phyloP scores from a whole-genome alignment of 129 eudicot species.

The Apium graveolens region DNA sequence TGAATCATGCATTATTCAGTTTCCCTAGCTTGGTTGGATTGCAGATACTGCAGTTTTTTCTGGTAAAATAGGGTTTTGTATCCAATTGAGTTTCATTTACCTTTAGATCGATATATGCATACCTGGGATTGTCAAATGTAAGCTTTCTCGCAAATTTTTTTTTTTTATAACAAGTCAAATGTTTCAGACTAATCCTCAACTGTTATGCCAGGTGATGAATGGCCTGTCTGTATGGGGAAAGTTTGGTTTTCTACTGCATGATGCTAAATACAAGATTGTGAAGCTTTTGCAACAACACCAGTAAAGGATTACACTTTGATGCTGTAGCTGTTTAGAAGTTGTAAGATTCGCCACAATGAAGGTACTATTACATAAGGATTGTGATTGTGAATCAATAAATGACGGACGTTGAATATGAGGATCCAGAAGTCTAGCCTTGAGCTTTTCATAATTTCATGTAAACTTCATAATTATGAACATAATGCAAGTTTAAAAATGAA shows the following conservation, averaged over 20 bases:
- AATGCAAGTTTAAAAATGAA: conserved; percentile 11
- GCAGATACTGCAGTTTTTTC: conserved; percentile 43
- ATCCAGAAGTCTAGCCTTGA: conserved; percentile 44
- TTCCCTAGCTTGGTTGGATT: neutral
- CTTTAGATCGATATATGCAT: conserved; percentile 36
- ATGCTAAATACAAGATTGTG: neutral
- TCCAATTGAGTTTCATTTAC: conserved; percentile 41
- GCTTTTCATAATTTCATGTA: conserved; percentile 39
- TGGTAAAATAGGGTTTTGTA: conserved; percentile 50
- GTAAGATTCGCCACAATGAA: neutral
- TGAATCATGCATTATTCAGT: conserved; percentile 25
- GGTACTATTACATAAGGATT: neutral
- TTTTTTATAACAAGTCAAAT: conserved; percentile 34
- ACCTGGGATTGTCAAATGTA: conserved; percentile 28
- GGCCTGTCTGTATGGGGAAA: conserved; percentile 5
- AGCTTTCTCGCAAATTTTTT: conserved; percentile 22
- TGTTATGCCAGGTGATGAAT: conserved; percentile 52
- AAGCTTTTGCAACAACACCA: neutral
- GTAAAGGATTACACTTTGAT: neutral
- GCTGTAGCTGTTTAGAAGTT: neutral
- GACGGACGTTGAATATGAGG: conserved; percentile 37
- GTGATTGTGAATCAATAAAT: neutral
- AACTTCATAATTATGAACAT: conserved; percentile 42
- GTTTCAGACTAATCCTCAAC: conserved; percentile 47
- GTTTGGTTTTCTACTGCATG: neutral